These are phyloP conservation scores for Penicillium thymicola DNA, from an alignment of 2,329 filamentous ascomycete species.

Conservation along the genomic window DNA sequence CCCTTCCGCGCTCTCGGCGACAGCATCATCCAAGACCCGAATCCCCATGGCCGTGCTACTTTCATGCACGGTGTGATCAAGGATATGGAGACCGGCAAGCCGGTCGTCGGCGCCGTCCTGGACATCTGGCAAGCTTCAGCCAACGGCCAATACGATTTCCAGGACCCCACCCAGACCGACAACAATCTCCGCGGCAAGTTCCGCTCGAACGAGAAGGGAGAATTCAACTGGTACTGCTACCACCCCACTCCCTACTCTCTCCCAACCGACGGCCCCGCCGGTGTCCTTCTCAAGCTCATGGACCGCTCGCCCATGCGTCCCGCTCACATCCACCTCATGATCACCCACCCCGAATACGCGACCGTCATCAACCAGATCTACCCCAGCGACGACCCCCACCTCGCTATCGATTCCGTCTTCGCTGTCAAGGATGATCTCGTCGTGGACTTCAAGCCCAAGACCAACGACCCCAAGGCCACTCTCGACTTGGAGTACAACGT, in stretches of 20 bases:
- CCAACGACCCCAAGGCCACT: slow-evolving; percentile 51
- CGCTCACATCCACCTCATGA: slow-evolving; percentile 60
- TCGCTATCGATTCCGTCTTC: slow-evolving; percentile 59
- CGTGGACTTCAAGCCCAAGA: slow-evolving; percentile 55
- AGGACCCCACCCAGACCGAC: slow-evolving; percentile 67
- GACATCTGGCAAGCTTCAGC: slow-evolving; percentile 76
- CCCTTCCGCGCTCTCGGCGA: slow-evolving; percentile 67
- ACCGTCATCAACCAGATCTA: slow-evolving; percentile 58
- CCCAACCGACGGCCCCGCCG: slow-evolving; percentile 61
- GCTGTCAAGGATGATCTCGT: slow-evolving; percentile 61
- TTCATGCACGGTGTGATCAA: slow-evolving; percentile 68
- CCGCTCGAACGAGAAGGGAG: slow-evolving; percentile 64
- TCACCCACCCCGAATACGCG: slow-evolving; percentile 55
- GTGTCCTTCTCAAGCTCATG: slow-evolving; percentile 51
- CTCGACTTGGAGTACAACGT: slow-evolving; percentile 64
- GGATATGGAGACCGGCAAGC: slow-evolving; percentile 63
- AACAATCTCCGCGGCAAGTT: slow-evolving; percentile 79
- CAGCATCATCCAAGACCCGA: slow-evolving; percentile 63
- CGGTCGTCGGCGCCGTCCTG: slow-evolving; percentile 65
- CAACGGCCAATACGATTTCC: slow-evolving; percentile 74
- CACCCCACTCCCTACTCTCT: slow-evolving; percentile 71
- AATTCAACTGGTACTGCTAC: slow-evolving; percentile 69
- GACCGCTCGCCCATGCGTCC: slow-evolving; percentile 60
- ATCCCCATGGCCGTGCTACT: slow-evolving; percentile 56
- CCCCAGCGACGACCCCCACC: slow-evolving; percentile 57